Evolutionary conservation across 805 yeast genomes (phyloP), one percentile per base, ranked within the genome.

Genomic region (Yueomyces sinensis): DNA sequence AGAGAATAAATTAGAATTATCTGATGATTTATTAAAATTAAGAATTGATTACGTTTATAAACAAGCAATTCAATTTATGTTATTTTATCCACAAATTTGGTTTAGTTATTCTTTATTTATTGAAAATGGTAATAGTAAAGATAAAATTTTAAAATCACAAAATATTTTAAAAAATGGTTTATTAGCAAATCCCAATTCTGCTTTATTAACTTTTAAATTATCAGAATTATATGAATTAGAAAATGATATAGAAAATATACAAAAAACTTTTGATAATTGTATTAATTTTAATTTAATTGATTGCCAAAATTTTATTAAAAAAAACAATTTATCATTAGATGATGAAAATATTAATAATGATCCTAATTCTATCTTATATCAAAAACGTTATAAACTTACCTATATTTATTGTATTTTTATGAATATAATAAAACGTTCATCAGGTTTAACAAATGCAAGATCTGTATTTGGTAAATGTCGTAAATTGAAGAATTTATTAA

Each of bases 391-490:
- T 17, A 45, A 39, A 17, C 41, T 82, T 25, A 81, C 95, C 0
- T 61, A 70, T 31, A 76, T 76, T 5, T 82, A 77, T 52, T 70
- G 78, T 22, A 70, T 71, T 41, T 73, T 72, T 41, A 77, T 84
- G 84, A 72, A 74, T 50, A 65, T 82, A 14, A 62, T 74, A 41
- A 83, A 82, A 47, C 65, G 95, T 41, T 28, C 69, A 16, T 64
- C 66, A 32, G 89, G 87, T 4, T 62, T 78, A 23, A 71, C 72
- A 33, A 84, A 77, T 27, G 86, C 94, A 2, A 69, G 97, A 41
- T 52, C 63, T 17, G 63, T 82, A 2, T 84, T 86, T 52, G 68
- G 80, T 36, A 70, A 66, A 43, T 79, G 81, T 7, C 72, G 94
- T 45, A 73, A 75, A 49, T 68, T 72, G 43, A 65, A 59, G 39